Percentiles rank a stretch among this genome's conserved stretches.
phyloP scores from a whole-genome alignment of 768 basidiomycete genomes.

The Rubroboletus pulcherrimus region DNA sequence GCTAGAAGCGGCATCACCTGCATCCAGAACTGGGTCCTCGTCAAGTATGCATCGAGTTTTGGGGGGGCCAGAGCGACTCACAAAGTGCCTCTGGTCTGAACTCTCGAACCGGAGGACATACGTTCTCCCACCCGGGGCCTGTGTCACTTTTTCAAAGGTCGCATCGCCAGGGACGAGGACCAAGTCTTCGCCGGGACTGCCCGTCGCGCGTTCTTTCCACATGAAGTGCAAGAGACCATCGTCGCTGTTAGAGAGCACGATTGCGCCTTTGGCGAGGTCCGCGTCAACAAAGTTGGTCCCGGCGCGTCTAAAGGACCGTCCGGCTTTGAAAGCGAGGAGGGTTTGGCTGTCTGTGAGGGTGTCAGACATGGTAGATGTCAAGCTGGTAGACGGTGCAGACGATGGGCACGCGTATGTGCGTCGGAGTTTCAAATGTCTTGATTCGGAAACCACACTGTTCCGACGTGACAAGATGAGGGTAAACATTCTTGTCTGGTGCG shows the following conservation, averaged over 20 bases:
- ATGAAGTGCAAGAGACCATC: constrained; percentile 76
- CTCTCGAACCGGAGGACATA: constrained; percentile 91
- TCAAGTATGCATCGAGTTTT: background rate
- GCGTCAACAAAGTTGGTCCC: constrained; percentile 68
- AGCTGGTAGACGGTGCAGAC: background rate
- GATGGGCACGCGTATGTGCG: constrained; percentile 9
- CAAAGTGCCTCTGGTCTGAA: constrained; percentile 86
- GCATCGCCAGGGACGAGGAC: constrained; percentile 89
- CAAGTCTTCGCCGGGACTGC: constrained; percentile 68
- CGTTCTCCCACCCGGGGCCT: constrained; percentile 63
- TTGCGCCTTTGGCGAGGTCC: constrained; percentile 65
- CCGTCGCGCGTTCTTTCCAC: constrained; percentile 72
- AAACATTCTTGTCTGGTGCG: background rate
- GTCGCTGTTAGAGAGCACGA: constrained; percentile 63
- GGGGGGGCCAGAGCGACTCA: constrained; percentile 37
- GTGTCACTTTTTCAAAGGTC: constrained; percentile 67
- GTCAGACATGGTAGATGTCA: constrained; percentile 15
- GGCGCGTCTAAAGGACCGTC: constrained; percentile 67
- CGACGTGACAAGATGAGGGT: background rate
- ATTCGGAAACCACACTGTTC: background rate
- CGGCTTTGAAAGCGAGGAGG: constrained; percentile 59
- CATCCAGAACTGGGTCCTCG: constrained; percentile 69
- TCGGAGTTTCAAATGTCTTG: constrained; percentile 21
- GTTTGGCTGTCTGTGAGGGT: constrained; percentile 29
- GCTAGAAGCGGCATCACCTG: constrained; percentile 47